Conservation (phyloP, 192 early-diverging fungal species). For the Coemansia sp. region DNA sequence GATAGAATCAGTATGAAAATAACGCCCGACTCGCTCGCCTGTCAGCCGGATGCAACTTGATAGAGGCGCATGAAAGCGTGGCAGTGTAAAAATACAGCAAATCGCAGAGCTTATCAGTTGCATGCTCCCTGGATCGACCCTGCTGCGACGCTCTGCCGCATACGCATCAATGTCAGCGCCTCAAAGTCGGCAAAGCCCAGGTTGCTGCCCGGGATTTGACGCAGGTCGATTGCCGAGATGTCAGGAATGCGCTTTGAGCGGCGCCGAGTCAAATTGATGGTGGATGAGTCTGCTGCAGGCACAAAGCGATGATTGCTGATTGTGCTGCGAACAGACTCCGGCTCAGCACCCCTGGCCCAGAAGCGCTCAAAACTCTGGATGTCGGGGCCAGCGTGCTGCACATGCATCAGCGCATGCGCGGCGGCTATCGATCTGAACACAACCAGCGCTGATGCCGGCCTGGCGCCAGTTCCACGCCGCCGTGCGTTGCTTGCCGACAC, state of each 20-base stretch:
- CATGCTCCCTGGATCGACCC: no score
- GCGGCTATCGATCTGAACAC: conserved; percentile 38
- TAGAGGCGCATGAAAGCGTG: no score
- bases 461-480: neutral
- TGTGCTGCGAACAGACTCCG: conserved; percentile 20
- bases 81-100: no score
- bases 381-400: conserved; percentile 5
- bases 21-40: neutral
- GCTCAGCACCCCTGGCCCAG: conserved; percentile 38
- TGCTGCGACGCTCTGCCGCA: conserved; percentile 24
- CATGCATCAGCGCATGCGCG: conserved; percentile 41
- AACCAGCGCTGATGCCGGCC: conserved; percentile 30
- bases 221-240: conserved; percentile 27
- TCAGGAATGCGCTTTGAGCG: conserved; percentile 15
- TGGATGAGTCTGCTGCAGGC: no score
- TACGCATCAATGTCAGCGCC: conserved; percentile 45
- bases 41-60: no score
- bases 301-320: neutral
- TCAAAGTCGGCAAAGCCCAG: conserved; percentile 47
- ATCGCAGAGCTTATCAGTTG: no score
- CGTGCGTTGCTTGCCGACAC: conserved; percentile 8
- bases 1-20: neutral
- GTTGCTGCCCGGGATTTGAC: conserved; percentile 24
- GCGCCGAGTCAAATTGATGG: neutral
- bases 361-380: conserved; percentile 18